A percentile compares a stretch with the other conserved stretches of the same genome.
Evolutionary conservation across 768 basidiomycete species (phyloP).

Genomic region (Megacollybia marginata): DNA sequence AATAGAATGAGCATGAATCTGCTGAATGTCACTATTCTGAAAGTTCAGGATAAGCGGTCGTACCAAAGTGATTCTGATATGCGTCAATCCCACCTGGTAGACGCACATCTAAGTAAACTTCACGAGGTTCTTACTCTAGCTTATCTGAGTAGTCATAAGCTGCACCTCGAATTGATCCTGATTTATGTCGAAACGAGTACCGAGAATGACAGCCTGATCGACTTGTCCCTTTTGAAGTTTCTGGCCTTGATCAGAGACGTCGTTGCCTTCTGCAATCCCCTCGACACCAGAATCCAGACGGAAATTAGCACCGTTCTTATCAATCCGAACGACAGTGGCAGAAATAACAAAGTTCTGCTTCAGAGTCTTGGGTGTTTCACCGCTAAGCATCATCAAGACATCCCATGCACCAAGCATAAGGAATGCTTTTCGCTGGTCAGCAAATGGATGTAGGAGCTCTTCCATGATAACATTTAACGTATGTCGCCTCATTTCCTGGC

Average conservation of each 20-base stretch:
- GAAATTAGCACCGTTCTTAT: conserved; percentile 45
- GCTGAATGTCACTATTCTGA: too few relatives aligned
- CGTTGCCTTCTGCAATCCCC: conserved; percentile 49
- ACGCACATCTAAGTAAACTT: too few relatives aligned
- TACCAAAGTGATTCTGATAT: too few relatives aligned
- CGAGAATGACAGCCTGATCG: conserved; percentile 70
- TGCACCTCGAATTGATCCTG: conserved; percentile 62
- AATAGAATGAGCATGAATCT: too few relatives aligned
- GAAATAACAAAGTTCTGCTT: conserved; percentile 77
- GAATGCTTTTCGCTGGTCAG: conserved; percentile 68
- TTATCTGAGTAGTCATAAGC: conserved; percentile 68
- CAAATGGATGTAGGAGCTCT: conserved; percentile 76
- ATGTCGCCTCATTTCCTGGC: conserved; percentile 81
- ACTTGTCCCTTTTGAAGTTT: conserved; percentile 74
- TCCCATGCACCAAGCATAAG: conserved; percentile 63
- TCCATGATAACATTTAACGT: conserved; percentile 83
- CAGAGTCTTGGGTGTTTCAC: conserved; percentile 79
- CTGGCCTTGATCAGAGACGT: conserved; percentile 28
- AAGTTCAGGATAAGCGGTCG: too few relatives aligned
- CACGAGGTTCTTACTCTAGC: too few relatives aligned
- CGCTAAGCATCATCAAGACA: conserved; percentile 90
- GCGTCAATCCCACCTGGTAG: too few relatives aligned
- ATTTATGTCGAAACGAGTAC: conserved; percentile 54
- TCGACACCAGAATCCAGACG: conserved; percentile 93
- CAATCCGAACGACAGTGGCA: conserved; percentile 55